Base-by-base conservation (phyloP, 2,329 filamentous ascomycete species). In the Colletotrichum destructivum region DNA sequence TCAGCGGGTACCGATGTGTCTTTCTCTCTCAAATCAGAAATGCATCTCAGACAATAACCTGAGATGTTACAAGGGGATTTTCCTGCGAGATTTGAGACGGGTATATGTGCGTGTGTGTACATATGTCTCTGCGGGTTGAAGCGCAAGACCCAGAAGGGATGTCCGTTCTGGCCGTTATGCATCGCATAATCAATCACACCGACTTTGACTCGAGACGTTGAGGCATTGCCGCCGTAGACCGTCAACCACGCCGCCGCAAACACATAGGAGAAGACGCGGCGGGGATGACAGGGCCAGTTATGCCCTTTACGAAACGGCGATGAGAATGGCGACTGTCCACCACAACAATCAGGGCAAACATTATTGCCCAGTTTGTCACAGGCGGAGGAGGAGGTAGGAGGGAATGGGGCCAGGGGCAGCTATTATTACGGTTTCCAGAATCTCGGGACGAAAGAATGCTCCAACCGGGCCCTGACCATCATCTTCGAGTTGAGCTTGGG, bases 151-250 rank as follows among this genome's bases (percentile, higher is more conserved):
- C 66, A 52, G 40, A 60, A 44, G 11, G 40, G n/a, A 47, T n/a
- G 44, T 54, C 49, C 23, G 49, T 52, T 31, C 49, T 26, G 54
- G 26, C 26, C 26, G 55, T 62, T 62, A 49, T 66, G 64, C 64
- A 62, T 59, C 63, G 49, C 56, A 71, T 38, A 68, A 62, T 59
- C 69, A 68, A 68, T 59, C 69, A 71, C 64, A 71, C 69, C 69
- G 64, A 71, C 69, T 62, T 35, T 70, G 54, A 51, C 55, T 23
- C 62, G 38, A 38, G 9, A 67, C 42, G 46, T 42, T 31, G 26
- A 40, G 35, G 46, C 35, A 16, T 55, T 54, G 63, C 51, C 26
- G 61, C 18, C 3, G 18, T 38, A 35, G 61, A 15, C 16, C 13
- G 38, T 42, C 11, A 23, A 49, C 21, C 44, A 47, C 4, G 40